Conservation (phyloP, 495 filamentous ascomycete genomes). For the Podospora pseudocomata region DNA sequence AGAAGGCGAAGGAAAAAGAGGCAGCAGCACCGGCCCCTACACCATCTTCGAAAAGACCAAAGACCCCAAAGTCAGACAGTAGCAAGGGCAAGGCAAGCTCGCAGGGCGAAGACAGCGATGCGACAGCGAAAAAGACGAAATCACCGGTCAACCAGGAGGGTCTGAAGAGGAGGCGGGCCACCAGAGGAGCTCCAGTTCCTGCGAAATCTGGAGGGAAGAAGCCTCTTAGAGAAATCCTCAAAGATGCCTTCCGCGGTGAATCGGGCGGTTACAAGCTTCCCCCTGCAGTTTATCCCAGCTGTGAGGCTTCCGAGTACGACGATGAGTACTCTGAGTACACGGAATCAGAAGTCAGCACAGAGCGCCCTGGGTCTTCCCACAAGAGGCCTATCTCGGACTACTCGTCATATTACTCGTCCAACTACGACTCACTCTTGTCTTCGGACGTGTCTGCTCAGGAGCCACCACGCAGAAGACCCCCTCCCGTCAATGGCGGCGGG, state of each 20-base stretch:
- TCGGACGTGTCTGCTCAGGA: constrained; percentile 24
- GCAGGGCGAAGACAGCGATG: constrained; percentile 26
- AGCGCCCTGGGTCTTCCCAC: constrained; percentile 20
- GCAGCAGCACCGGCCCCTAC: background rate
- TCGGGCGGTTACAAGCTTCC: constrained; percentile 43
- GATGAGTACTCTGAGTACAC: constrained; percentile 18
- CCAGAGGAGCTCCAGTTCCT: constrained; percentile 41
- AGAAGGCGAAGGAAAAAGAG: constrained; percentile 1
- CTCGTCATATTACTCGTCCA: constrained; percentile 21
- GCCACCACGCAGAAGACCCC: constrained; percentile 47
- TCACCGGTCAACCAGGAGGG: constrained; percentile 27
- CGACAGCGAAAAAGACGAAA: constrained; percentile 31
- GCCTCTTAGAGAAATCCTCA: constrained; percentile 48
- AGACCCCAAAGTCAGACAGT: background rate
- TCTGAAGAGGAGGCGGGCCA: constrained; percentile 48
- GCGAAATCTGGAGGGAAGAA: constrained; percentile 37
- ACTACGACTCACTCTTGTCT: constrained; percentile 33
- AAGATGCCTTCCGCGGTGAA: constrained; percentile 55
- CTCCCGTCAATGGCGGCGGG: constrained; percentile 51
- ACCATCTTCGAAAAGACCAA: background rate
- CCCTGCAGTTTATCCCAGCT: constrained; percentile 44
- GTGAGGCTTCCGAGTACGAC: constrained; percentile 30
- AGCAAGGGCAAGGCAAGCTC: constrained; percentile 15
- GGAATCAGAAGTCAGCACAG: constrained; percentile 26
- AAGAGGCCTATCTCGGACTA: constrained; percentile 31